Conservation (phyloP, 192 early-diverging fungal genomes). For the Coemansia sp. region DNA sequence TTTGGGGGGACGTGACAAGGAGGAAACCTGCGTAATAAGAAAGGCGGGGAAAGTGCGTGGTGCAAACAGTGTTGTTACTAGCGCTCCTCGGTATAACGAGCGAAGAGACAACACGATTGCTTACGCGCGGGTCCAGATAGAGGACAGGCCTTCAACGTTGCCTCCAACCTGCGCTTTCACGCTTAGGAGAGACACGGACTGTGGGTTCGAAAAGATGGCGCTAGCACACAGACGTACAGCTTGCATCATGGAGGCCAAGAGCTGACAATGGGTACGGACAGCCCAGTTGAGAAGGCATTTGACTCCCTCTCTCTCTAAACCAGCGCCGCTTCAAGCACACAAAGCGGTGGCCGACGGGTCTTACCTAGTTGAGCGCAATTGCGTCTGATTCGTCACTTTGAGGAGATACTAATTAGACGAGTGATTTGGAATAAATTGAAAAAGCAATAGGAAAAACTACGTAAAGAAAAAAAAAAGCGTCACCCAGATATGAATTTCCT, state of each 20-base stretch:
- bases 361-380: constrained; percentile 9
- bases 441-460: neutral
- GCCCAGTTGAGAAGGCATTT: neutral
- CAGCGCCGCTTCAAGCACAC: neutral
- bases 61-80: neutral
- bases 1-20: neutral
- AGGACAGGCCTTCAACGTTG: neutral
- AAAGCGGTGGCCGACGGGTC: neutral
- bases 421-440: constrained; percentile 6
- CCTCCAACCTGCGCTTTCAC: neutral
- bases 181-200: neutral
- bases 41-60: neutral
- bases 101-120: neutral
- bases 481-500: neutral
- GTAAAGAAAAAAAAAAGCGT: neutral
- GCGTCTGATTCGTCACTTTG: neutral
- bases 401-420: neutral
- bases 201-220: neutral
- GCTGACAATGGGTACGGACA: neutral
- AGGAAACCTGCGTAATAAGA: neutral
- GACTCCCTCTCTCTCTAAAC: neutral
- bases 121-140: neutral
- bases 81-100: neutral
- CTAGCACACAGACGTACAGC: neutral
- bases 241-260: neutral